Evolutionary conservation across 2,329 filamentous ascomycete genomes (phyloP).

Genomic region (Corynespora cassiicola): DNA sequence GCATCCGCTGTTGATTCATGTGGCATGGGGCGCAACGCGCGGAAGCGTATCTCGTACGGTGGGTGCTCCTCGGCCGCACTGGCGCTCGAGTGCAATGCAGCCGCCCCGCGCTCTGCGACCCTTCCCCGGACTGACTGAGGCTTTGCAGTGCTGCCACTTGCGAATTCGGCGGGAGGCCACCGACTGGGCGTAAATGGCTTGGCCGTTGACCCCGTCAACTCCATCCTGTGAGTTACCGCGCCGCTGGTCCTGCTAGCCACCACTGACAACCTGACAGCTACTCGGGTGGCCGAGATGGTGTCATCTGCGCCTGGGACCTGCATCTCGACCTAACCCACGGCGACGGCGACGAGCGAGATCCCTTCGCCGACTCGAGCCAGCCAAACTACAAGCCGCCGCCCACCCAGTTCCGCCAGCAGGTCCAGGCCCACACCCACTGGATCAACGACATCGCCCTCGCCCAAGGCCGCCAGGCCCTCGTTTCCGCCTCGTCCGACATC

Average conservation of each 20-base stretch:
- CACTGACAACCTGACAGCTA: constrained; percentile 66
- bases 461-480: constrained; percentile 77
- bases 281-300: constrained; percentile 92
- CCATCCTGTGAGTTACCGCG: constrained; percentile 74
- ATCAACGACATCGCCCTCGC: constrained; percentile 90
- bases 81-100: constrained; percentile 15
- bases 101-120: constrained; percentile 8
- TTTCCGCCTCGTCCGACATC: constrained; percentile 92
- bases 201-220: constrained; percentile 81
- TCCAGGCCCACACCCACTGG: constrained; percentile 92
- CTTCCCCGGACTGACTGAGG: constrained; percentile 18
- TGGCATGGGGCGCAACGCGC: constrained; percentile 59
- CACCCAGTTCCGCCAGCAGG: constrained; percentile 66
- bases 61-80: constrained; percentile 22
- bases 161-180: constrained; percentile 81
- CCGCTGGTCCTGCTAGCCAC: constrained; percentile 8
- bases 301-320: constrained; percentile 95
- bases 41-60: constrained; percentile 62
- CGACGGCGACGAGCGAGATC: constrained; percentile 47
- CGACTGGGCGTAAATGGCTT: constrained; percentile 94
- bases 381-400: constrained; percentile 48
- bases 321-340: constrained; percentile 68
- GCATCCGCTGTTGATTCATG: constrained; percentile 16
- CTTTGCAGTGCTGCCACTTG: constrained; percentile 70
- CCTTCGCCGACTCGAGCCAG: constrained; percentile 44